phyloP scores from a whole-genome alignment of 2,329 filamentous ascomycete species.

The Xylariales sp. region DNA sequence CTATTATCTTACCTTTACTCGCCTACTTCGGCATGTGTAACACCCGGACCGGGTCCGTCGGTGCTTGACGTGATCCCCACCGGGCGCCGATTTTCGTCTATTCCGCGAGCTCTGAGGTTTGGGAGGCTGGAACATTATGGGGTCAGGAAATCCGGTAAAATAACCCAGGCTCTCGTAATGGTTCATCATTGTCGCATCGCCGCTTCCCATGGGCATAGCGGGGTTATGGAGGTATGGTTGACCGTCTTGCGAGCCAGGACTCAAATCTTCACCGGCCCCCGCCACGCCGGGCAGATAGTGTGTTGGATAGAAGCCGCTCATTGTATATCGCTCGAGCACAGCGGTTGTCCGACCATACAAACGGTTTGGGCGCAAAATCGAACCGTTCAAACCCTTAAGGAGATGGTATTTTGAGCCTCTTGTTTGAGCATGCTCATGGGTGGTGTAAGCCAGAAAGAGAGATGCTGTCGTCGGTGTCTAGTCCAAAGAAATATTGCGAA shows the following conservation, averaged over 20 bases:
- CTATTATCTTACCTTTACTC: constrained; percentile 68
- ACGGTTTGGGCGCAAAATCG: no score
- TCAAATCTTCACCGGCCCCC: constrained; percentile 32
- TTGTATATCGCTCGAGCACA: constrained; percentile 19
- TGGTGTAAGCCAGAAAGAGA: no score
- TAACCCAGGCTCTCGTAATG: constrained; percentile 45
- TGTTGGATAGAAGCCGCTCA: constrained; percentile 52
- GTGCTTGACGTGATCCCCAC: constrained; percentile 78
- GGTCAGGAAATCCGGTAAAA: constrained; percentile 46
- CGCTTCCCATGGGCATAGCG: constrained; percentile 22
- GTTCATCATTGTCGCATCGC: constrained; percentile 29
- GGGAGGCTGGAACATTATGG: constrained; percentile 40
- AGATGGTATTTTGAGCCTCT: no score
- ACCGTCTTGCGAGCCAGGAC: constrained; percentile 33
- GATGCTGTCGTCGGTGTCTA: no score
- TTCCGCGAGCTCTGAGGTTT: constrained; percentile 39
- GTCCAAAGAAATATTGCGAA: no score
- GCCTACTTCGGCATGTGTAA: constrained; percentile 81
- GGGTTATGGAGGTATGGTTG: constrained; percentile 29
- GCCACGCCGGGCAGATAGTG: constrained; percentile 51
- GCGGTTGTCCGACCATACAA: constrained; percentile 8
- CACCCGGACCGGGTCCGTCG: constrained; percentile 90
- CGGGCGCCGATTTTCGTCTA: constrained; percentile 46
- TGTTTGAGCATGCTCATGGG: no score
- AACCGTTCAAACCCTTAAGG: no score